Base-by-base conservation (phyloP, 371 early-diverging fungal genomes). In the Mucor piriformis region DNA sequence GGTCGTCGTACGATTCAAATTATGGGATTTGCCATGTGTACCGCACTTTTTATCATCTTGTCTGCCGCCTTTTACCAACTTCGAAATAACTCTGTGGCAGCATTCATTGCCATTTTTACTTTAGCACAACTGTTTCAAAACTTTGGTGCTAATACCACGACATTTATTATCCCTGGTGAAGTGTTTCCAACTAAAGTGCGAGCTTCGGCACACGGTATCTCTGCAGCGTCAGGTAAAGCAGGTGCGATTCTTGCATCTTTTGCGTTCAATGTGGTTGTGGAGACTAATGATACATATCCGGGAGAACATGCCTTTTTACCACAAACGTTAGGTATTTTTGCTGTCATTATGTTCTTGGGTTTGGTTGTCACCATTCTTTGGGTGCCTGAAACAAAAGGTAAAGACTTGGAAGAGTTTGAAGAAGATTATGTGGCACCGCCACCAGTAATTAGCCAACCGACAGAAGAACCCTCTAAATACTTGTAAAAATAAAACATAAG, bases 71-170 rank as follows among this genome's bases (percentile, higher is more conserved):
- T 72, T 46, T 62, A 77, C 43, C 61, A 77, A 46, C 72, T 81
- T 42, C 66, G 76, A 18, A 67, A 72, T 67, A 57, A 50, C 51
- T 85, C 85, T 0, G 59, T 75, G 13, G 71, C 77, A 6, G 73
- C 81, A 13, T 92, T 92, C 70, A 72, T 92, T 52, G 79, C 84
- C 32, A 65, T 92, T 54, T 90, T 85, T 67, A 87, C 89, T 5
- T 66, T 87, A 23, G 88, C 91, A 10, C 89, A 92, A 67, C 85
- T 94, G 76, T 93, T 93, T 77, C 88, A 88, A 83, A 91, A 94
- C 77, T 92, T 89, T 52, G 72, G 74, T 24, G 92, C 95, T 59
- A 94, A 94, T 78, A 57, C 90, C 5, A 94, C 94, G 21, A 92
- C 93, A 29, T 94, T 92, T 59, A 84, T 92, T 59, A 76, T 91